Percentiles rank a stretch among this genome's conserved stretches.
These are phyloP conservation scores for Hypoxylon fuscum DNA, from an alignment of 495 filamentous ascomycete species.

Conservation along the genomic window DNA sequence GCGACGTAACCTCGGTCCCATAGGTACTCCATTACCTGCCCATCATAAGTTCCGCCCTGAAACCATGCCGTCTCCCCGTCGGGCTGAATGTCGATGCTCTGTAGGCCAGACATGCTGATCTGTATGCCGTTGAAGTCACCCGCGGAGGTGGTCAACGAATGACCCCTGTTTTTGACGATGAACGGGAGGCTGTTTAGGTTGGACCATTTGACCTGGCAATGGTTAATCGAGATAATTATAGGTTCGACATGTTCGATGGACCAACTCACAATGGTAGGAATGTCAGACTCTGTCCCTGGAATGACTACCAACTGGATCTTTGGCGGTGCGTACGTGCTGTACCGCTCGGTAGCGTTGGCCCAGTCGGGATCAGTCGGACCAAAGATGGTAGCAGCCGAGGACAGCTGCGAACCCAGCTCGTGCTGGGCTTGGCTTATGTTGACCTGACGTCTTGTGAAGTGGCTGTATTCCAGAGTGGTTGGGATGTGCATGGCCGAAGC, in stretches of 20 bases:
- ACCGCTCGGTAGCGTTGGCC: too few species aligned
- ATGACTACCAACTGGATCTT: too few species aligned
- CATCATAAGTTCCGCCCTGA: slow-evolving; percentile 42
- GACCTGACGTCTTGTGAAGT: neutral
- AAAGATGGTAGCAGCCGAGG: neutral
- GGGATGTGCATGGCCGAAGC: too few species aligned
- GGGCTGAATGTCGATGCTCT: slow-evolving; percentile 8
- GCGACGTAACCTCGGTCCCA: slow-evolving; percentile 56
- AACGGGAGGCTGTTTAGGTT: neutral
- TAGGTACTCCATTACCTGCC: slow-evolving; percentile 15
- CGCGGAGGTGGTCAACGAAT: neutral
- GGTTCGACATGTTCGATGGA: too few species aligned
- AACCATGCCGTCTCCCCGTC: slow-evolving; percentile 29
- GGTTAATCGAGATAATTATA: too few species aligned
- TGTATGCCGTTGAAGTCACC: slow-evolving; percentile 23
- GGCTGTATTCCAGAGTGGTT: too few species aligned
- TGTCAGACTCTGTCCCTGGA: too few species aligned
- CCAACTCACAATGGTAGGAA: neutral
- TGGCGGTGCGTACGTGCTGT: too few species aligned
- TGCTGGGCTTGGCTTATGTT: neutral
- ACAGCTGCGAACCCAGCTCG: neutral
- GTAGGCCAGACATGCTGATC: slow-evolving; percentile 11
- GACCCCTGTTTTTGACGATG: too few species aligned
- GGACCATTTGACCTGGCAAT: neutral
- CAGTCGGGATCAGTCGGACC: too few species aligned